Percentiles rank a stretch among this genome's conserved stretches.
Evolutionary conservation across 371 early-diverging fungal species (phyloP).

Genomic region (Dentiscutata heterogama): DNA sequence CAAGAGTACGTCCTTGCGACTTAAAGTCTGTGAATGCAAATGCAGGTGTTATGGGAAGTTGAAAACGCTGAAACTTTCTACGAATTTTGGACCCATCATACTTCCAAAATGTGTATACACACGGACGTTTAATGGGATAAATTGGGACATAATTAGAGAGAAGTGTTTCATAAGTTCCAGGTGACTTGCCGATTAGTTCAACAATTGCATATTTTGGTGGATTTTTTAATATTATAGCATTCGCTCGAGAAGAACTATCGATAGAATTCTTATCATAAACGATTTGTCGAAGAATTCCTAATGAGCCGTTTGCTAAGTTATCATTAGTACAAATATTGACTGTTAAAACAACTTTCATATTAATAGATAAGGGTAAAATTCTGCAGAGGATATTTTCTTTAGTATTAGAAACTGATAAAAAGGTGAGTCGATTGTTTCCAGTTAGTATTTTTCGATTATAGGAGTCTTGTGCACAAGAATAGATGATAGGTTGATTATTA

Average conservation of each 20-base stretch:
- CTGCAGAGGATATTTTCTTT: not conserved
- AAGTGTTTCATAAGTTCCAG: not conserved
- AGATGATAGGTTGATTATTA: not conserved
- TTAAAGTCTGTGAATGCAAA: not conserved
- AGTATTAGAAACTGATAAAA: not conserved
- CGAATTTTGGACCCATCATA: not conserved
- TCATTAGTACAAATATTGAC: not conserved
- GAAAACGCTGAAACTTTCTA: not conserved
- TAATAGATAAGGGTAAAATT: not conserved
- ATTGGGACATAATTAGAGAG: not conserved
- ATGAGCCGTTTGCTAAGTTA: not conserved
- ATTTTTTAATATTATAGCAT: not conserved
- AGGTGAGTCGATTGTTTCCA: not conserved
- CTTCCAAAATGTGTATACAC: not conserved
- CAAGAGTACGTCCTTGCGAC: not conserved
- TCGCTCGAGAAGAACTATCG: not conserved
- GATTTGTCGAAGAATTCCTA: not conserved
- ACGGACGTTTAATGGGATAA: not conserved
- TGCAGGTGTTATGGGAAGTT: not conserved
- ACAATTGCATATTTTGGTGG: not conserved
- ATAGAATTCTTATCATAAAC: not conserved
- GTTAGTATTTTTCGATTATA: not conserved
- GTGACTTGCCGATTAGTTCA: not conserved
- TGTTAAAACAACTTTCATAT: constrained; percentile 3
- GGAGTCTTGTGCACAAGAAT: not conserved